Evolutionary conservation across 768 basidiomycete species (phyloP).

Genomic region (Suillus subluteus): DNA sequence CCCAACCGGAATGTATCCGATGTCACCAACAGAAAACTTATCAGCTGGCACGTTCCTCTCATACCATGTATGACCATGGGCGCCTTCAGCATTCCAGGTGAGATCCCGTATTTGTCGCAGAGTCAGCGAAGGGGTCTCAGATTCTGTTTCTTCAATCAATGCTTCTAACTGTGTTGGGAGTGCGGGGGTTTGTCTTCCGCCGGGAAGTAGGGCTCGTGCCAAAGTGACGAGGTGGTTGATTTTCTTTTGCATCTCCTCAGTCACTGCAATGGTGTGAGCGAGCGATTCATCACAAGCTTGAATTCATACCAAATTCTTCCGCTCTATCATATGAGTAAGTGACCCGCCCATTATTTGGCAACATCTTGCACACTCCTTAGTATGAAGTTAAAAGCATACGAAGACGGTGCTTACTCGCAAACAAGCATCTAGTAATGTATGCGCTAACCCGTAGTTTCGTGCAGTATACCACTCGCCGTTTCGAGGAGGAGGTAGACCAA

Average conservation of each 20-base stretch:
- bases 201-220: constrained; percentile 43
- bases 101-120: constrained; percentile 43
- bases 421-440: constrained; percentile 41
- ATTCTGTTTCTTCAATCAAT: constrained; percentile 39
- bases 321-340: constrained; percentile 28
- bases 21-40: constrained; percentile 46
- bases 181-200: constrained; percentile 32
- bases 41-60: constrained; percentile 43
- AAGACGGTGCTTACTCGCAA: constrained; percentile 33
- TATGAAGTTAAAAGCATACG: not conserved
- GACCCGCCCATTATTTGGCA: constrained; percentile 43
- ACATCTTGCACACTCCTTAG: constrained; percentile 34
- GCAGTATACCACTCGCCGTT: constrained; percentile 38
- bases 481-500: constrained; percentile 47
- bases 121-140: constrained; percentile 29
- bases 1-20: constrained; percentile 45
- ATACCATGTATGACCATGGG: constrained; percentile 45
- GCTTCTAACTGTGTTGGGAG: constrained; percentile 35
- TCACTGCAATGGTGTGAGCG: constrained; percentile 24
- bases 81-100: constrained; percentile 35
- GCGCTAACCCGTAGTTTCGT: constrained; percentile 48
- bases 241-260: constrained; percentile 40
- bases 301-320: constrained; percentile 26
- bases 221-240: constrained; percentile 46
- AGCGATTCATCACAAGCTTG: not conserved